These are phyloP conservation scores for Rhizophagus clarus DNA, from an alignment of 192 early-diverging fungal species.

Conservation along the genomic window DNA sequence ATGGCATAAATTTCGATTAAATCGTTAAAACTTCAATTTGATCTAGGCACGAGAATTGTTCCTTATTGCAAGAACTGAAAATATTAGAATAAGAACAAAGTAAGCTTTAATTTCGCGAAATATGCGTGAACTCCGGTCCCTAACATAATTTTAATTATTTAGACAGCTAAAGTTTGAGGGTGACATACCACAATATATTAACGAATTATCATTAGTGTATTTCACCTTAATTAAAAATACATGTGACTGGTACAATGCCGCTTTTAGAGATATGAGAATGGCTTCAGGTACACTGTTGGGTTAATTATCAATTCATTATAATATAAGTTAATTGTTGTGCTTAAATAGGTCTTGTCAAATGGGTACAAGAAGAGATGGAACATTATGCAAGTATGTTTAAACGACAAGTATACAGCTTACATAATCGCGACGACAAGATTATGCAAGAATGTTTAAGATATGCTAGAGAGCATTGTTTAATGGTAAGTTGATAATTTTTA, in stretches of 20 bases:
- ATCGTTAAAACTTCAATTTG: background rate
- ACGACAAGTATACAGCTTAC: constrained; percentile 27
- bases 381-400: constrained; percentile 74
- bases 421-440: background rate
- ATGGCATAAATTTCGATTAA: background rate
- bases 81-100: constrained; percentile 78
- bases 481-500: background rate
- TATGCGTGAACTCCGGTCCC: background rate
- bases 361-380: constrained; percentile 86
- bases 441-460: constrained; percentile 15
- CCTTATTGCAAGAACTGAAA: constrained; percentile 70
- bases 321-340: background rate
- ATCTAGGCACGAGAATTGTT: constrained; percentile 84
- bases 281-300: constrained; percentile 62
- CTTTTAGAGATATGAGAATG: constrained; percentile 89
- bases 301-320: background rate
- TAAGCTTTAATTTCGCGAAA: constrained; percentile 30
- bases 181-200: constrained; percentile 83
- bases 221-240: constrained; percentile 94
- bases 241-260: constrained; percentile 91
- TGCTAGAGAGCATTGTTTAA: constrained; percentile 28
- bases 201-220: constrained; percentile 82
- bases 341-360: constrained; percentile 81
- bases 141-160: background rate
- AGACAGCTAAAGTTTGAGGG: constrained; percentile 90